Percentiles rank a stretch among this genome's conserved stretches.
Evolutionary conservation across 805 yeast genomes (phyloP).

Genomic region (Ogataea populi-albae): DNA sequence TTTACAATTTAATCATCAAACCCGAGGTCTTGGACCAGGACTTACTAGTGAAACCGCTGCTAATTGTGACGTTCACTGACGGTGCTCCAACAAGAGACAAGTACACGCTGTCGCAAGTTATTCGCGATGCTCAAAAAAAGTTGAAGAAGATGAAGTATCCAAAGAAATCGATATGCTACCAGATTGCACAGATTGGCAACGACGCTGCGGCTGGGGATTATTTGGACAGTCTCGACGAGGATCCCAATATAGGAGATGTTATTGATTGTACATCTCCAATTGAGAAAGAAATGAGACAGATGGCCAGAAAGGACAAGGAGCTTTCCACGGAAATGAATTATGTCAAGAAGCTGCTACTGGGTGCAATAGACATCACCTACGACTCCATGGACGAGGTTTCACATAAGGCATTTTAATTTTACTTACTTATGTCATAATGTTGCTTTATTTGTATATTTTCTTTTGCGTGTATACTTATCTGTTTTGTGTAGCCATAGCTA

Average conservation of each 20-base stretch:
- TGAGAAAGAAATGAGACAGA: conserved; percentile 22
- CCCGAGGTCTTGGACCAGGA: conserved; percentile 18
- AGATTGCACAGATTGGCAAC: conserved; percentile 27
- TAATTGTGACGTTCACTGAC: conserved; percentile 24
- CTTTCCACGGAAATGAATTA: conserved; percentile 26
- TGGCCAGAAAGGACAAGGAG: conserved; percentile 19
- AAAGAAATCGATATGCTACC: conserved; percentile 20
- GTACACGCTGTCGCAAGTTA: conserved; percentile 11
- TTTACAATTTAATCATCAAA: conserved; percentile 17
- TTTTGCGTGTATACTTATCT: too few species aligned
- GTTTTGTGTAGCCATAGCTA: too few species aligned
- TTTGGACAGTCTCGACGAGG: conserved; percentile 21
- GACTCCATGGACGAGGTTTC: conserved; percentile 26
- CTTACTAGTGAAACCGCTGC: conserved; percentile 15
- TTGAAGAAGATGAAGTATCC: conserved; percentile 12
- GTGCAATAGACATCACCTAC: conserved; percentile 25
- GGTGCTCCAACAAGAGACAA: conserved; percentile 25
- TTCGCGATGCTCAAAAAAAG: conserved; percentile 12
- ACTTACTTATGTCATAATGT: too few species aligned
- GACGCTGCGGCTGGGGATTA: conserved; percentile 21
- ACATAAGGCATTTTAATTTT: conserved; percentile 15
- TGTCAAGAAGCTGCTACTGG: conserved; percentile 23
- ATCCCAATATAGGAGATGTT: conserved; percentile 22
- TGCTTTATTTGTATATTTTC: too few species aligned
- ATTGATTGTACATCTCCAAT: conserved; percentile 27